Percentiles rank a stretch among this genome's conserved stretches.
These are phyloP conservation scores for Crithidia expoeki DNA, from an alignment of 208 protist genomes.

Conservation along the genomic window DNA sequence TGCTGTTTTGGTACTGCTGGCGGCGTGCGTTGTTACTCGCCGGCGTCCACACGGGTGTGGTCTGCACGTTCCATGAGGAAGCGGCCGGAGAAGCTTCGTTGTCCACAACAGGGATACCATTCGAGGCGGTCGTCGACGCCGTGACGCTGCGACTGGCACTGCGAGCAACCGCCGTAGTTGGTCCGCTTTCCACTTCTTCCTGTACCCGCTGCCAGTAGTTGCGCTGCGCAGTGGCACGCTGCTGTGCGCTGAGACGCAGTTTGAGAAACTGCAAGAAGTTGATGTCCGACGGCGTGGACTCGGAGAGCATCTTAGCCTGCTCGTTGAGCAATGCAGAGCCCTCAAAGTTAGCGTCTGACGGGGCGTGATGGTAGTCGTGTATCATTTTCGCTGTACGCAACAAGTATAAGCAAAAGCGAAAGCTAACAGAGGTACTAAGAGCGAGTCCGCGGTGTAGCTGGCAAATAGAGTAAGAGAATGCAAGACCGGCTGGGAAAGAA, in stretches of 20 bases:
- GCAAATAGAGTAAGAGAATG: no score
- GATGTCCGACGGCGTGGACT: conserved; percentile 63
- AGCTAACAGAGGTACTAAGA: no score
- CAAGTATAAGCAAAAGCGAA: background rate
- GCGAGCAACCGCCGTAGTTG: background rate
- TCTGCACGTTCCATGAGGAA: conserved; percentile 3
- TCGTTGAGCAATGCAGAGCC: conserved; percentile 59
- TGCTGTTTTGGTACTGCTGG: background rate
- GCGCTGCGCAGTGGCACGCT: conserved; percentile 65
- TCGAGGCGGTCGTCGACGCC: background rate
- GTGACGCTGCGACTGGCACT: background rate
- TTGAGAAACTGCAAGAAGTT: conserved; percentile 68
- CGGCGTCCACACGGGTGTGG: conserved; percentile 1
- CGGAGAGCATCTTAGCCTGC: conserved; percentile 59
- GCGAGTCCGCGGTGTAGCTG: no score
- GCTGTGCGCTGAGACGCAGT: conserved; percentile 62
- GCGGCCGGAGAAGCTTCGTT: conserved; percentile 1
- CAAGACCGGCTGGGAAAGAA: conserved; percentile 37
- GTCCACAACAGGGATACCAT: conserved; percentile 4
- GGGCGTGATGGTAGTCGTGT: background rate
- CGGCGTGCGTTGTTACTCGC: background rate
- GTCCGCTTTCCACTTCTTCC: conserved; percentile 11
- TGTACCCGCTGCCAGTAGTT: conserved; percentile 53
- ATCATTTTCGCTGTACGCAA: background rate
- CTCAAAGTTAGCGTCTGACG: conserved; percentile 38